These are phyloP conservation scores for Lactarius trivialis DNA, from an alignment of 768 basidiomycete species.

Conservation along the genomic window DNA sequence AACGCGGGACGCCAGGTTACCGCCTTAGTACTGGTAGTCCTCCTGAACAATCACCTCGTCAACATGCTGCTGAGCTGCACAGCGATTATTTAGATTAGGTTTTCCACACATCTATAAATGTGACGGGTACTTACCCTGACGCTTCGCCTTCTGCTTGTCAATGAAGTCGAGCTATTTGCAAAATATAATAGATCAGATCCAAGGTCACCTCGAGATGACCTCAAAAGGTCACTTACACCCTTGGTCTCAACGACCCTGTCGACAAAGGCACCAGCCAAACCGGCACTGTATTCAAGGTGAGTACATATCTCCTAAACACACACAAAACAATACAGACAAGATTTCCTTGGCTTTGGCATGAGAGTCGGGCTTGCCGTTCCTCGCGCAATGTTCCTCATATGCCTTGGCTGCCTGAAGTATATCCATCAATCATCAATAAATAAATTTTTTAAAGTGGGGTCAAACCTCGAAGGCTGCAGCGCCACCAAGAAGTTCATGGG, in stretches of 20 bases:
- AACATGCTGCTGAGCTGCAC: not conserved
- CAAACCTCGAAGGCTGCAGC: conserved; percentile 59
- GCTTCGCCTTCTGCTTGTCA: conserved; percentile 40
- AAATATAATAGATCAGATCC: not conserved
- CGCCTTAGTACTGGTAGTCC: not conserved
- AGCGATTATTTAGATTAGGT: not conserved
- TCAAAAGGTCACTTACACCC: conserved; percentile 33
- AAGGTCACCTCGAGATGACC: not conserved
- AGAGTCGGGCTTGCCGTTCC: conserved; percentile 41
- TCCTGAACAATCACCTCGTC: not conserved
- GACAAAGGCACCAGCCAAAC: conserved; percentile 48
- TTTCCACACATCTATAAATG: not conserved
- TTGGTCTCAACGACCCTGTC: conserved; percentile 52
- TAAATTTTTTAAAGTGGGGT: not conserved
- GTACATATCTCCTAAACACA: not conserved
- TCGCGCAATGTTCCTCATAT: conserved; percentile 47
- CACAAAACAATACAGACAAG: conserved; percentile 29
- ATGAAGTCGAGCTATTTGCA: conserved; percentile 37
- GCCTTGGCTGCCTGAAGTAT: conserved; percentile 50
- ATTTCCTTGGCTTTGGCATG: conserved; percentile 57
- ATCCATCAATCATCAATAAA: not conserved
- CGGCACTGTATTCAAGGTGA: conserved; percentile 38
- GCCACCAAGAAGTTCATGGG: conserved; percentile 61
- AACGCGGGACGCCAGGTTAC: not conserved
- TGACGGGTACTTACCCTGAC: conserved; percentile 27